Evolutionary conservation across 495 filamentous ascomycete genomes (phyloP).

Genomic region (Aspergillus nidulans): DNA sequence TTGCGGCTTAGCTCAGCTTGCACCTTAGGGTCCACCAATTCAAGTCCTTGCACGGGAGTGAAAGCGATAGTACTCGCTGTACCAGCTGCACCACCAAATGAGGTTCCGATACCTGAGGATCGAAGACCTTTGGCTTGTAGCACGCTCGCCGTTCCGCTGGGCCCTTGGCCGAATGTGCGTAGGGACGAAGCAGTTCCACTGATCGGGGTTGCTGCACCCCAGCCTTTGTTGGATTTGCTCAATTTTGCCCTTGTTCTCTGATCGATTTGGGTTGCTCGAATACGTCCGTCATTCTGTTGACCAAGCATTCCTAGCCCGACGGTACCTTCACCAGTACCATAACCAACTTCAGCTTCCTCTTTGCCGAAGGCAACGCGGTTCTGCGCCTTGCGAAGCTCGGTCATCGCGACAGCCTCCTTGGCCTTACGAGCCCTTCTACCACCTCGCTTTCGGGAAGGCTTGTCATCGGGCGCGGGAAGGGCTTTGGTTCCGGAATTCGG

Average conservation of each 20-base stretch:
- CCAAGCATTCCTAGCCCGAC: constrained; percentile 94
- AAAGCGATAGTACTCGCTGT: constrained; percentile 88
- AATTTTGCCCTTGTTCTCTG: constrained; percentile 88
- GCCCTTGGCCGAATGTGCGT: constrained; percentile 66
- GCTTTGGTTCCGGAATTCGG: constrained; percentile 85
- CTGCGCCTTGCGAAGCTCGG: constrained; percentile 91
- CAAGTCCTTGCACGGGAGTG: constrained; percentile 89
- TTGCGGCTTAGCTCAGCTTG: constrained; percentile 77
- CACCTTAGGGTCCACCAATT: constrained; percentile 92
- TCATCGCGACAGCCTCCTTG: constrained; percentile 97
- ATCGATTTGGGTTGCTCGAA: constrained; percentile 85
- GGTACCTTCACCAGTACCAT: constrained; percentile 80
- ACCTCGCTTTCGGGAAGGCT: constrained; percentile 88
- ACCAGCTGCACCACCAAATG: constrained; percentile 55
- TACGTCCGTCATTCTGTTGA: constrained; percentile 76
- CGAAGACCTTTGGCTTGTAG: constrained; percentile 70
- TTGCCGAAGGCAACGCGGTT: constrained; percentile 96
- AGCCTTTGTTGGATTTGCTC: constrained; percentile 92
- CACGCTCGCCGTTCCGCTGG: constrained; percentile 57
- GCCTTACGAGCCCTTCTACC: constrained; percentile 88
- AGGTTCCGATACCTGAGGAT: constrained; percentile 68
- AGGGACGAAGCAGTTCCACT: constrained; percentile 67
- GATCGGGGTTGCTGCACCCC: constrained; percentile 71
- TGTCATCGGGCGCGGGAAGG: constrained; percentile 91
- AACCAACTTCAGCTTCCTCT: constrained; percentile 92